A percentile compares a stretch with the other conserved stretches of the same genome.
These are phyloP conservation scores for Calocera viscosa DNA, from an alignment of 768 basidiomycete genomes.

Conservation along the genomic window DNA sequence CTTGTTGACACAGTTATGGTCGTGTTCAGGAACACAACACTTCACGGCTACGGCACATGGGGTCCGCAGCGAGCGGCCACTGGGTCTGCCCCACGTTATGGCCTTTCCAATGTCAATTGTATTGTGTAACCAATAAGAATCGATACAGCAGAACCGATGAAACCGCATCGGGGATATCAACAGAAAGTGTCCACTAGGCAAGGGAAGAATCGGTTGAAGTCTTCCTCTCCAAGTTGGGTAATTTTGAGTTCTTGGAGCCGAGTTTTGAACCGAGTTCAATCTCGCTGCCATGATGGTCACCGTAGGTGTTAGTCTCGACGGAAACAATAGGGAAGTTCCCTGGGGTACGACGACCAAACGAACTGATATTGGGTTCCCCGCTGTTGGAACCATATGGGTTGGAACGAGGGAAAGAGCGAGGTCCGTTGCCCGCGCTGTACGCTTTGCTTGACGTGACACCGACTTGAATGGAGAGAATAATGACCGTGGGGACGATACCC, in stretches of 20 bases:
- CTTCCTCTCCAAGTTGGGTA: slow-evolving; percentile 2
- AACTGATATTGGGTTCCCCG: background rate
- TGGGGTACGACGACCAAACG: background rate
- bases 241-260: background rate
- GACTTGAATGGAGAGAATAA: slow-evolving; percentile 5
- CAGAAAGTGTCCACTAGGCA: background rate
- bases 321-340: background rate
- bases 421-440: background rate
- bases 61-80: too few species aligned
- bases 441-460: slow-evolving; percentile 6
- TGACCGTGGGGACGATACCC: slow-evolving; percentile 5
- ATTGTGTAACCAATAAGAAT: background rate
- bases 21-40: too few species aligned
- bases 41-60: too few species aligned
- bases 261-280: background rate
- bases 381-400: background rate
- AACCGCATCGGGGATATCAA: background rate
- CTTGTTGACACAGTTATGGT: too few species aligned
- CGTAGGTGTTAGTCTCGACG: background rate
- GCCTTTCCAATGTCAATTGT: background rate
- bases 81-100: too few species aligned
- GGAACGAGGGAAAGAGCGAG: background rate
- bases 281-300: background rate
- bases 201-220: background rate
- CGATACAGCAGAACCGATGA: background rate